phyloP scores from a whole-genome alignment of 2,329 filamentous ascomycete species.

The Metarhizium anisopliae region DNA sequence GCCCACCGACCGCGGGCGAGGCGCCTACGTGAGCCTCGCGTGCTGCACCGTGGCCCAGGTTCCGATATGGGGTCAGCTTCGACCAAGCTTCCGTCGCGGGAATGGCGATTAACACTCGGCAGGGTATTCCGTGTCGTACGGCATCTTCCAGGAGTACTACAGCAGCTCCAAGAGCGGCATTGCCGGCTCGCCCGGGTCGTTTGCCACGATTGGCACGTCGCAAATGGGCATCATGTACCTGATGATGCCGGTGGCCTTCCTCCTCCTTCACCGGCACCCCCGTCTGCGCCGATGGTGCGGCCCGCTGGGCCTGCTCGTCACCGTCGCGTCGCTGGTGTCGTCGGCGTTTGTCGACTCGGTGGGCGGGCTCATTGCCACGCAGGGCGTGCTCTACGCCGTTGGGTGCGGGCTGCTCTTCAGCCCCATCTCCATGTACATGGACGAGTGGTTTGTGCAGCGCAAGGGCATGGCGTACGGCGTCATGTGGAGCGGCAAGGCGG shows the following conservation, averaged over 20 bases:
- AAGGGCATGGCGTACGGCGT: slow-evolving; percentile 49
- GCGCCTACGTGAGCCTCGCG: slow-evolving; percentile 19
- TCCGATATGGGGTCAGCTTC: no score
- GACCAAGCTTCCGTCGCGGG: no score
- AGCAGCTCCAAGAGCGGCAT: slow-evolving; percentile 18
- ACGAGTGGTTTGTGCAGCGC: slow-evolving; percentile 47
- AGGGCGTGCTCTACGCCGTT: slow-evolving; percentile 43
- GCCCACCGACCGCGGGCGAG: slow-evolving; percentile 19
- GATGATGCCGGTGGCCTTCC: slow-evolving; percentile 37
- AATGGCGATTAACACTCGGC: no score
- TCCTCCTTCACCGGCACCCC: slow-evolving; percentile 23
- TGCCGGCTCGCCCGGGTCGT: slow-evolving; percentile 28
- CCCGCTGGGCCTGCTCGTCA: no score
- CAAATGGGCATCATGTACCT: slow-evolving; percentile 42
- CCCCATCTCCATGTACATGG: slow-evolving; percentile 41
- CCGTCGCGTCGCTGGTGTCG: no score
- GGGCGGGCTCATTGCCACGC: no score
- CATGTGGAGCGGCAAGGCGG: slow-evolving; percentile 29
- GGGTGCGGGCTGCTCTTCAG: slow-evolving; percentile 33
- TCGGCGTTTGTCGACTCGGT: no score
- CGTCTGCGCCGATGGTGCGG: no score
- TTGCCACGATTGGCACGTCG: slow-evolving; percentile 16
- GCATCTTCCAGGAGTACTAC: no score
- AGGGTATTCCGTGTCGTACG: no score
- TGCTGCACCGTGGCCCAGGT: slow-evolving; percentile 37